Base-by-base conservation (phyloP, 768 basidiomycete species). In the Pisolithus marmoratus region DNA sequence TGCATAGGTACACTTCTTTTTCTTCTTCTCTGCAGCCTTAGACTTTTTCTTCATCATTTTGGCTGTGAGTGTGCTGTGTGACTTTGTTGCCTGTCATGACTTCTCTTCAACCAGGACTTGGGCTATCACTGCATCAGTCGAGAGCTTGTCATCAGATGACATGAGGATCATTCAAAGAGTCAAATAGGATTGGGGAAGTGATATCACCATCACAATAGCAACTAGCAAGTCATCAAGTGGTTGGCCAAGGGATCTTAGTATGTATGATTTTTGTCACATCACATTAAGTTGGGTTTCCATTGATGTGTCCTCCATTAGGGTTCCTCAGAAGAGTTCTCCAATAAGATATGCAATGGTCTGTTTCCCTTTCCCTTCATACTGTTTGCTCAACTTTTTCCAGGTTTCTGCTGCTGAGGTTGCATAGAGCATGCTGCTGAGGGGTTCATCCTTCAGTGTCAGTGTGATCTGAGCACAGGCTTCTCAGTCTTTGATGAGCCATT, bases 361-460 rank as follows among this genome's bases (percentile, higher is more conserved):
- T 23, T 60, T 50, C 5, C 57, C 58, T 51, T 56, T 59, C 1
- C 64, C 61, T 46, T 66, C 53, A 49, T 63, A 65, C 2, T 43
- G 41, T 26, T 48, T 27, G 19, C 34, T 24, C 1, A 63, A 51
- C 50, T 60, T 59, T 3, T 52, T 55, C 62, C 61, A 63, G n/a
- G 43, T 51, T 22, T 58, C 58, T 26, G 45, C 50, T 11, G 61
- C 54, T 8, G 48, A 36, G 12, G 4, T 42, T 1, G 47, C 24
- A 46, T 57, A 50, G 19, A 63, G 37, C 15, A 66, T 58, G 17
- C 58, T 42, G 40, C 47, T 58, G 2, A 64, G 52, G 1, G 63
- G 61, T 29, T 60, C 58, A 26, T 65, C 63, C 29, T 56, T 56
- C 15, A 63, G 47, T 12, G 63, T 64, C 19, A 63, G 61, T 17